These are phyloP conservation scores for Glutinoglossum americanum DNA, from an alignment of 495 filamentous ascomycete species.

Conservation along the genomic window DNA sequence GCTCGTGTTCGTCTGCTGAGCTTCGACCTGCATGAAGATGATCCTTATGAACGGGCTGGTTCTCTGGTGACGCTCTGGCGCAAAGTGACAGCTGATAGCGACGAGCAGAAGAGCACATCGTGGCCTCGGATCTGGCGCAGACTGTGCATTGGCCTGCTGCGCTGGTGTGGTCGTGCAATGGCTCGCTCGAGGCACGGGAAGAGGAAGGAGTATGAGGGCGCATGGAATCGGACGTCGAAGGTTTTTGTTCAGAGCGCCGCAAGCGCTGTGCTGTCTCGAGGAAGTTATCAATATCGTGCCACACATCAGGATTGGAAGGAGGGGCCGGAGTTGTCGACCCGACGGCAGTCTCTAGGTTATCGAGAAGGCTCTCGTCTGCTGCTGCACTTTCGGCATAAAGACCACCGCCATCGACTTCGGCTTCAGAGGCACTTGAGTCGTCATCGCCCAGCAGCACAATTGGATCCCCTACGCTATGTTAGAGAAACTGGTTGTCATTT, in stretches of 20 bases:
- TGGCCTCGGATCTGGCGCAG: too few species aligned
- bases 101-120: too few species aligned
- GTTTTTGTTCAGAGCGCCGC: too few species aligned
- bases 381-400: neutral
- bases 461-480: neutral
- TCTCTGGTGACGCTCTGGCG: neutral
- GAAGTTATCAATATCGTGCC: too few species aligned
- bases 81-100: too few species aligned
- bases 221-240: too few species aligned
- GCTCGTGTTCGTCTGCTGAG: neutral
- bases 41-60: neutral
- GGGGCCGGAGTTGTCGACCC: conserved; percentile 2
- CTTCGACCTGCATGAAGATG: neutral
- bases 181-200: neutral
- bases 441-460: neutral
- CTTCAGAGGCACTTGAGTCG: conserved; percentile 1
- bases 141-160: too few species aligned
- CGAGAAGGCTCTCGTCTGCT: neutral
- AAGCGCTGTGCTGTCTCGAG: too few species aligned
- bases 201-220: neutral
- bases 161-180: neutral
- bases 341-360: neutral
- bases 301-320: neutral
- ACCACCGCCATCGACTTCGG: neutral
- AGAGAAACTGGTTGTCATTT: neutral